phyloP scores from a whole-genome alignment of 805 yeast species.

The Candida cerambycidarum region DNA sequence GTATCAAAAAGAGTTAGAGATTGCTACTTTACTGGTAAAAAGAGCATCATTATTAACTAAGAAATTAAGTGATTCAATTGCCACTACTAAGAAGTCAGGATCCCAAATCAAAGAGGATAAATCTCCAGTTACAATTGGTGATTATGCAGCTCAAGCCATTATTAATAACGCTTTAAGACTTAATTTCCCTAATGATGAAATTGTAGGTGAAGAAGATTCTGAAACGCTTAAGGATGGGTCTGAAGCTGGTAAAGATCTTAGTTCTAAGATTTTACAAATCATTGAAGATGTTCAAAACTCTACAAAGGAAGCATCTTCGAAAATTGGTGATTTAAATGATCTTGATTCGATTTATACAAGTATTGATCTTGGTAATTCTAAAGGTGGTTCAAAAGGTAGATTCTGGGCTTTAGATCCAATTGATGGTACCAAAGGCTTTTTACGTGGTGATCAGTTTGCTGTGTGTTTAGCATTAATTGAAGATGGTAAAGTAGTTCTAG shows the following conservation, averaged over 20 bases:
- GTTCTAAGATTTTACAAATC: conserved; percentile 56
- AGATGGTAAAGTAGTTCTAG: conserved; percentile 80
- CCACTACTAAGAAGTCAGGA: conserved; percentile 46
- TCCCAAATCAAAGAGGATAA: conserved; percentile 79
- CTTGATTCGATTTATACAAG: conserved; percentile 55
- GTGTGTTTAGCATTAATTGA: conserved; percentile 89
- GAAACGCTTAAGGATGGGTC: conserved; percentile 48
- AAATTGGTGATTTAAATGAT: conserved; percentile 44
- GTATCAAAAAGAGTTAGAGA: conserved; percentile 64
- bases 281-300: conserved; percentile 52
- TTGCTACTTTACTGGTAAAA: conserved; percentile 89
- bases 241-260: conserved; percentile 47
- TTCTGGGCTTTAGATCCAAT: conserved; percentile 98
- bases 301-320: conserved; percentile 30
- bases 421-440: conserved; percentile 95
- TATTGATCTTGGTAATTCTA: conserved; percentile 76
- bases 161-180: conserved; percentile 77
- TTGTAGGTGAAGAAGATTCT: conserved; percentile 95
- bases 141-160: conserved; percentile 93
- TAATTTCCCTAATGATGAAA: conserved; percentile 79
- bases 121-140: conserved; percentile 96
- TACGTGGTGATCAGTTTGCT: conserved; percentile 95
- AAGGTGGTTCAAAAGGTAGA: conserved; percentile 78
- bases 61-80: conserved; percentile 56
- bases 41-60: conserved; percentile 80